Percentiles rank a stretch among this genome's conserved stretches.
phyloP scores from a whole-genome alignment of 1,284 basidiomycete genomes.

The Malassezia vespertilionis region DNA sequence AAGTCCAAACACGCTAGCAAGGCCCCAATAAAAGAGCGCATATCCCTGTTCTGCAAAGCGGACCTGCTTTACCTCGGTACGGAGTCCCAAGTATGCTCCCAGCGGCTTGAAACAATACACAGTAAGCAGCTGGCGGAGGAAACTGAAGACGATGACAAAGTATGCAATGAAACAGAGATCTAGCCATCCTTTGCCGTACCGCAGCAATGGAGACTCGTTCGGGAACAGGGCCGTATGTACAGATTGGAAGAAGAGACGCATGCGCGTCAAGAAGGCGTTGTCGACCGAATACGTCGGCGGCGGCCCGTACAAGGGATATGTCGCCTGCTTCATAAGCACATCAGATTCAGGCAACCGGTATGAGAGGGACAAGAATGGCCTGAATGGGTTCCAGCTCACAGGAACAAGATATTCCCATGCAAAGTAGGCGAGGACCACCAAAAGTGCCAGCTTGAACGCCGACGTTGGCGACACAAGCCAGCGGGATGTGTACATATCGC shows the following conservation, averaged over 20 bases:
- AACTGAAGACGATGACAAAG: slow-evolving; percentile 82
- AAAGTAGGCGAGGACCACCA: slow-evolving; percentile 62
- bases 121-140: slow-evolving; percentile 69
- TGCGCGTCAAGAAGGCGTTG: slow-evolving; percentile 13
- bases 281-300: slow-evolving; percentile 5
- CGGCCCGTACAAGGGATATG: slow-evolving; percentile 13
- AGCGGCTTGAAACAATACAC: slow-evolving; percentile 62
- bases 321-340: slow-evolving; percentile 50
- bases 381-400: slow-evolving; percentile 62
- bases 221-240: slow-evolving; percentile 21
- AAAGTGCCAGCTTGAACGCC: slow-evolving; percentile 53
- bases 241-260: slow-evolving; percentile 13
- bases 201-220: slow-evolving; percentile 17
- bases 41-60: slow-evolving; percentile 45
- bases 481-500: slow-evolving; percentile 12
- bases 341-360: slow-evolving; percentile 53
- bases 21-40: slow-evolving; percentile 41
- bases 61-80: slow-evolving; percentile 31
- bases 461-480: slow-evolving; percentile 40
- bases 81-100: slow-evolving; percentile 51
- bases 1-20: slow-evolving; percentile 29
- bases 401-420: slow-evolving; percentile 59
- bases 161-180: slow-evolving; percentile 76
- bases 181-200: slow-evolving; percentile 38
- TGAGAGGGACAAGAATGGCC: slow-evolving; percentile 64